Percentiles rank a stretch among this genome's conserved stretches.
Evolutionary conservation across 2,329 filamentous ascomycete genomes (phyloP).

Genomic region (Ophiostoma piceae): DNA sequence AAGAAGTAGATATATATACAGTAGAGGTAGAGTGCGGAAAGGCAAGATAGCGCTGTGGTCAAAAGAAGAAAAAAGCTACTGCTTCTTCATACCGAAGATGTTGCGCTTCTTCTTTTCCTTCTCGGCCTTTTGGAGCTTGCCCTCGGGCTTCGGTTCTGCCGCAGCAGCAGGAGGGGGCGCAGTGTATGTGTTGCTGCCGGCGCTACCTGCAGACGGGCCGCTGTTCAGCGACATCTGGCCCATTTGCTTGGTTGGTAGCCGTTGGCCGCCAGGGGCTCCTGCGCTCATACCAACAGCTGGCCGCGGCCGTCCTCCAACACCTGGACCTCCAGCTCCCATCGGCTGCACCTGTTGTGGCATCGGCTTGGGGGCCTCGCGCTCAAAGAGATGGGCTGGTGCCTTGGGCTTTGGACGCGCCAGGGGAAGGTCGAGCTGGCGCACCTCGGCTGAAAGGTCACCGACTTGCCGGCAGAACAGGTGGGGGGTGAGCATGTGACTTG

Average conservation of each 20-base stretch:
- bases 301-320: neutral
- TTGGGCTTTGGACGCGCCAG: constrained; percentile 73
- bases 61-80: neutral
- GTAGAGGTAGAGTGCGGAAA: neutral
- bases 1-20: neutral
- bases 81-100: constrained; percentile 36
- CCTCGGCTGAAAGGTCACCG: constrained; percentile 69
- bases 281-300: constrained; percentile 26
- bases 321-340: constrained; percentile 21
- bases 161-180: constrained; percentile 22
- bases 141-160: constrained; percentile 13
- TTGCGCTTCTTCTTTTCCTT: constrained; percentile 37
- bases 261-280: constrained; percentile 37
- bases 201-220: neutral
- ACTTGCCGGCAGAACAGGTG: constrained; percentile 77
- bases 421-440: constrained; percentile 72
- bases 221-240: constrained; percentile 48
- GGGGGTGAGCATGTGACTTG: constrained; percentile 89
- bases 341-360: constrained; percentile 30
- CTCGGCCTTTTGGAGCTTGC: constrained; percentile 47
- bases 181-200: constrained; percentile 29
- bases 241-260: constrained; percentile 52
- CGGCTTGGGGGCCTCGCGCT: constrained; percentile 57
- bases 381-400: constrained; percentile 80
- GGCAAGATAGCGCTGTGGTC: neutral